Conservation (phyloP, 1,284 basidiomycete species). For the Ceratobasidium sp. region DNA sequence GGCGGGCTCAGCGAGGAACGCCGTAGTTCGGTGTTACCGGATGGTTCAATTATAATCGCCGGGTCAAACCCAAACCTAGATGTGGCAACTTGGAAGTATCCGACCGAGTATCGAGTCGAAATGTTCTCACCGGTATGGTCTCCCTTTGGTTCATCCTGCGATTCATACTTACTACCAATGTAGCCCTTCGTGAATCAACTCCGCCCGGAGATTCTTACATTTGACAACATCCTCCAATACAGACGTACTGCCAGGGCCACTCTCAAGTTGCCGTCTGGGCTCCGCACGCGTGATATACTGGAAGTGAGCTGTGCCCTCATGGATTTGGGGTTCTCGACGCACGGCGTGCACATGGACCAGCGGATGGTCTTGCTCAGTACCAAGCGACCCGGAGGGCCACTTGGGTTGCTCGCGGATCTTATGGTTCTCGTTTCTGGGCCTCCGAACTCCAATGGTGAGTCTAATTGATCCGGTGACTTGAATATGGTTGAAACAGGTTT, state of each 20-base stretch:
- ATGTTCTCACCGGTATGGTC: too few relatives aligned
- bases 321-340: conserved; percentile 83
- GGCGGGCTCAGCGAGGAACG: too few relatives aligned
- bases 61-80: conserved; percentile 91
- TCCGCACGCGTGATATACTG: conserved; percentile 78
- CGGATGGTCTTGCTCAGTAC: conserved; percentile 67
- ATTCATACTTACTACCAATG: too few relatives aligned
- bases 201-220: too few relatives aligned
- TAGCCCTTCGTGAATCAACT: conserved; percentile 60
- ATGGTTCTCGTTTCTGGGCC: conserved; percentile 48
- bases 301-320: conserved; percentile 67
- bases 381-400: not conserved
- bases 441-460: conserved; percentile 42
- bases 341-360: conserved; percentile 81
- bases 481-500: not conserved
- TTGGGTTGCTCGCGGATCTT: not conserved
- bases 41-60: conserved; percentile 80
- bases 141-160: too few relatives aligned
- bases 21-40: conserved; percentile 70
- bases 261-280: conserved; percentile 62
- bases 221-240: too few relatives aligned
- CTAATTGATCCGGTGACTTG: conserved; percentile 45
- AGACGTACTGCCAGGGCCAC: conserved; percentile 55
- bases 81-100: conserved; percentile 67
- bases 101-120: conserved; percentile 87